Conservation (phyloP, 768 basidiomycete species). For the Lentinula edodes region DNA sequence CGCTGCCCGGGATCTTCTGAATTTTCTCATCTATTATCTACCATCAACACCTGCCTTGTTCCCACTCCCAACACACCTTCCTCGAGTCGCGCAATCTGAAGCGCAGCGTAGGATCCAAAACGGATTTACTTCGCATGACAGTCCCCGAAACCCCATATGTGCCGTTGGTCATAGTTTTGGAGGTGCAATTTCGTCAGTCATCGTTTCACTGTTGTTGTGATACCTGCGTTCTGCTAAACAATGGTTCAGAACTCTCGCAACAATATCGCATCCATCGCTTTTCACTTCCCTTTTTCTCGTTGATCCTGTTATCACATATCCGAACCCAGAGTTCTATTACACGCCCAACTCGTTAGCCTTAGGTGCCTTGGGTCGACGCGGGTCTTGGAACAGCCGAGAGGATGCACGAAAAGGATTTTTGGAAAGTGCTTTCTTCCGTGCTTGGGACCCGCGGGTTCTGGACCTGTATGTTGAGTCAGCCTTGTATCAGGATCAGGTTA, state of each 20-base stretch:
- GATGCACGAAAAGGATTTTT: conserved; percentile 50
- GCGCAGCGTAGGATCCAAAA: conserved; percentile 31
- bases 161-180: conserved; percentile 84
- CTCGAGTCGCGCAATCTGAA: conserved; percentile 38
- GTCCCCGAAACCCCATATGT: conserved; percentile 43
- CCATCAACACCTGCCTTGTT: conserved; percentile 30
- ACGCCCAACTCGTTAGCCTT: conserved; percentile 20
- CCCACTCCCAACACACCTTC: conserved; percentile 48
- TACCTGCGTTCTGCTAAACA: neutral
- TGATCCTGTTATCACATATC: conserved; percentile 63
- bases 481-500: conserved; percentile 31
- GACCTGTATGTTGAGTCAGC: conserved; percentile 57
- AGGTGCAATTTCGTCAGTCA: conserved; percentile 65
- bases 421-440: conserved; percentile 58
- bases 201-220: neutral
- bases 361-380: conserved; percentile 54
- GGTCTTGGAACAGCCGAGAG: conserved; percentile 56
- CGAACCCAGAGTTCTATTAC: conserved; percentile 18
- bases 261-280: conserved; percentile 54
- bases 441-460: conserved; percentile 65
- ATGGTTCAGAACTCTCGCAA: conserved; percentile 51
- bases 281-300: conserved; percentile 71
- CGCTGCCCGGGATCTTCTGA: conserved; percentile 69
- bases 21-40: conserved; percentile 67
- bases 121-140: conserved; percentile 35